Base-by-base conservation (phyloP, 371 early-diverging fungal species). In the Saksenaea oblongispora region DNA sequence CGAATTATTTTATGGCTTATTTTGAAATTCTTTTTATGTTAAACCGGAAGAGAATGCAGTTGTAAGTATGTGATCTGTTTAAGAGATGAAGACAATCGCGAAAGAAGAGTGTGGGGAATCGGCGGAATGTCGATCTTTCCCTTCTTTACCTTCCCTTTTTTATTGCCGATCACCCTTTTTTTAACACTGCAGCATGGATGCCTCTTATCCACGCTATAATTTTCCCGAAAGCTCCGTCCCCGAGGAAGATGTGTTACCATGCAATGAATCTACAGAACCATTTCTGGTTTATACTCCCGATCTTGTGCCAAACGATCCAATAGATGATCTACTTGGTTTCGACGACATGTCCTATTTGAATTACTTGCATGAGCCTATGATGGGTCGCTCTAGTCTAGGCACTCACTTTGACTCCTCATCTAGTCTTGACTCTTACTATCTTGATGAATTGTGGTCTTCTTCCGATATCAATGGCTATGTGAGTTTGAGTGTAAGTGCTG, bases 401-500 rank as follows among this genome's bases (percentile, higher is more conserved):
- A 27, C 56, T 55, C 28, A 34, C 28, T 55, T 34, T 34, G n/a
- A 31, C 31, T 55, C 34, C 34, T 55, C 56, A 14, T 55, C 34
- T 34, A 55, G 34, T n/a, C 56, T 34, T n/a, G 27, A 22, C 31
- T 31, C 34, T 15, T 27, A 34, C n/a, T 31, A 28, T 41, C 42
- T 41, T 14, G 42, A 41, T 41, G 42, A 41, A 13, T 17, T 41
- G 14, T 41, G 42, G 42, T 17, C 42, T n/a, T 41, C 27, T 10
- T 22, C 56, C 24, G 56, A 55, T 27, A 55, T 55, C 28, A 60
- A 63, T 17, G 71, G 66, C 14, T 76, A 71, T 28, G 76, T 73
- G 36, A 76, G 71, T 61, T 66, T 73, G 2, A 76, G 69, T 60
- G 76, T 76, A 73, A 71, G 65, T 41, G 14, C 14, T 67, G 31